These are phyloP conservation scores for Aphanomyces euteiches DNA, from an alignment of 352 stramenopile species.

Conservation along the genomic window DNA sequence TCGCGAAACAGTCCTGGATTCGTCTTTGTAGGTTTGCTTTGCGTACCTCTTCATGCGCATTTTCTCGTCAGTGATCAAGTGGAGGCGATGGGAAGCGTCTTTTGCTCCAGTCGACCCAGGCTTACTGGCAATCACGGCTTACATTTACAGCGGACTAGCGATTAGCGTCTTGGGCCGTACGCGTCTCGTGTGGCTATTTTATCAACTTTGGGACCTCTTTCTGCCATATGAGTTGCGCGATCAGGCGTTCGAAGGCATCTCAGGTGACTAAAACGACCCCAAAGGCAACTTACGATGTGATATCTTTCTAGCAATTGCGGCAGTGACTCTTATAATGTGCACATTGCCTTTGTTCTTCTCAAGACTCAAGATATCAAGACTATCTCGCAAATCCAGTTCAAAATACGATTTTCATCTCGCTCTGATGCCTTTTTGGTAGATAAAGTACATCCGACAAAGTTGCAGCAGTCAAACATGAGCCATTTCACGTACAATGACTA, in stretches of 20 bases:
- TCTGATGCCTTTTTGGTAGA: background rate
- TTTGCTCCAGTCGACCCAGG: constrained; percentile 20
- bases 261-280: background rate
- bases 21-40: constrained; percentile 27
- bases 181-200: background rate
- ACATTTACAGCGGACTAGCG: background rate
- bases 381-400: background rate
- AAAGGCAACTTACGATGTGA: background rate
- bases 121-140: background rate
- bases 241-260: background rate
- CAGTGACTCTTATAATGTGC: too few relatives aligned
- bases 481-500: constrained; percentile 13
- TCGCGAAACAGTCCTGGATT: background rate
- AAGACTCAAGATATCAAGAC: too few relatives aligned
- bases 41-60: constrained; percentile 7
- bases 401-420: background rate
- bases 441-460: background rate
- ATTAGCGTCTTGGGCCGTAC: background rate
- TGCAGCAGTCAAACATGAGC: background rate
- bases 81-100: background rate
- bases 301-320: too few relatives aligned
- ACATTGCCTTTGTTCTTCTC: too few relatives aligned
- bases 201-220: constrained; percentile 6
- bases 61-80: background rate
- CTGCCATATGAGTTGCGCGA: background rate